A percentile compares a stretch with the other conserved stretches of the same genome.
These are phyloP conservation scores for Isabelozyma heimii DNA, from an alignment of 805 yeast species.

Conservation along the genomic window DNA sequence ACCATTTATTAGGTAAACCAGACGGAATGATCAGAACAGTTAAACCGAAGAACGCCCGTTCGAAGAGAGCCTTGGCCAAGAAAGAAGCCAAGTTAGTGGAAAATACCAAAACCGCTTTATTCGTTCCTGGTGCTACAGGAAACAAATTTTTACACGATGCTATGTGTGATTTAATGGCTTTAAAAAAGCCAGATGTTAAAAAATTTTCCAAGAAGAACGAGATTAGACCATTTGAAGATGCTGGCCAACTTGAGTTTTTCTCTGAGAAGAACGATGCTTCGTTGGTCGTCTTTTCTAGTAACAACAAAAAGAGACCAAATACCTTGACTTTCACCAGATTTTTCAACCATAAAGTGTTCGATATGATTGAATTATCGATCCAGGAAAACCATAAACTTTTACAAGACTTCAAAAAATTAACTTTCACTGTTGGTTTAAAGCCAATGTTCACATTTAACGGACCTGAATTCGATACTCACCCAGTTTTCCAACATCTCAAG, in stretches of 20 bases:
- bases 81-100: constrained; percentile 87
- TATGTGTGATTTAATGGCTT: constrained; percentile 81
- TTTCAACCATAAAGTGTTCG: constrained; percentile 85
- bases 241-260: constrained; percentile 80
- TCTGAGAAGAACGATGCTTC: constrained; percentile 94
- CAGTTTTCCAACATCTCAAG: constrained; percentile 79
- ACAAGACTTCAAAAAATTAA: constrained; percentile 72
- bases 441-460: constrained; percentile 96
- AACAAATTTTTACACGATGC: constrained; percentile 82
- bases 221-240: constrained; percentile 89
- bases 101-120: constrained; percentile 84
- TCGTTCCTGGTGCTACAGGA: constrained; percentile 84
- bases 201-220: constrained; percentile 88
- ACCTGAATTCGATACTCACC: constrained; percentile 84
- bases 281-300: constrained; percentile 70
- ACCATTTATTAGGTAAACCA: neutral
- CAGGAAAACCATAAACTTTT: constrained; percentile 65
- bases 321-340: constrained; percentile 85
- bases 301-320: constrained; percentile 90
- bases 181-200: constrained; percentile 88
- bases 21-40: neutral
- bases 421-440: constrained; percentile 85
- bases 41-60: constrained; percentile 91
- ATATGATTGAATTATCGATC: constrained; percentile 86
- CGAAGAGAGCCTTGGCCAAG: constrained; percentile 90